Conservation (phyloP, 257 asterid species). For the Dorcoceras hygrometricum region DNA sequence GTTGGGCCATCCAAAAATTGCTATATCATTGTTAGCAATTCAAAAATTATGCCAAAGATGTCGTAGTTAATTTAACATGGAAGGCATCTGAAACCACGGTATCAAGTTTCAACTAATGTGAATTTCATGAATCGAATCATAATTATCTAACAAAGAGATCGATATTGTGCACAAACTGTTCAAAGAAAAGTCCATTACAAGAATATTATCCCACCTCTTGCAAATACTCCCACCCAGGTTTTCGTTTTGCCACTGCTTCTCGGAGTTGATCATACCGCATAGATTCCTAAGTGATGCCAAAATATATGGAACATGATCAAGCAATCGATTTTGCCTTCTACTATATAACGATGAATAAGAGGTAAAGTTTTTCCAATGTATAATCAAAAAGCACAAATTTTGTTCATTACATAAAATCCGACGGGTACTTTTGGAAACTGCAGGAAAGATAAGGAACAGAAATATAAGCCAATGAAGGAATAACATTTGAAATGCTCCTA, state of each 20-base stretch:
- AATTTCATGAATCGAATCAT: not conserved
- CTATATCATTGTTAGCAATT: not conserved
- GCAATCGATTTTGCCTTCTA: not conserved
- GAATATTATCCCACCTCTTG: slow-evolving; percentile 60
- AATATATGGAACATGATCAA: slow-evolving; percentile 14
- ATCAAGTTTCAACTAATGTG: not conserved
- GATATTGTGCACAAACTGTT: not conserved
- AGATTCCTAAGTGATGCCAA: slow-evolving; percentile 58
- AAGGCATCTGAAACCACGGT: not conserved
- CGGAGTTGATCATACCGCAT: slow-evolving; percentile 89
- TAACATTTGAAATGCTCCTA: no score
- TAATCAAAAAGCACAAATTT: no score
- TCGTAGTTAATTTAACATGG: not conserved
- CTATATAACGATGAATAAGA: no score
- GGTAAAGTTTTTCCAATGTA: no score
- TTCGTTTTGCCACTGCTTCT: slow-evolving; percentile 71
- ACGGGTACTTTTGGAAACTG: no score
- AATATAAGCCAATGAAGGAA: no score
- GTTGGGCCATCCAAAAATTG: not conserved
- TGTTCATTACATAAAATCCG: no score
- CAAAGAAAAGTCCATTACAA: slow-evolving; percentile 10
- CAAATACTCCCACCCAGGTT: slow-evolving; percentile 98
- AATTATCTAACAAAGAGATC: not conserved
- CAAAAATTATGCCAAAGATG: not conserved
- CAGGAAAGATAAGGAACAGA: no score